Percentiles rank a stretch among this genome's conserved stretches.
phyloP scores from a whole-genome alignment of 306 rosid species.

The Acacia crassicarpa region DNA sequence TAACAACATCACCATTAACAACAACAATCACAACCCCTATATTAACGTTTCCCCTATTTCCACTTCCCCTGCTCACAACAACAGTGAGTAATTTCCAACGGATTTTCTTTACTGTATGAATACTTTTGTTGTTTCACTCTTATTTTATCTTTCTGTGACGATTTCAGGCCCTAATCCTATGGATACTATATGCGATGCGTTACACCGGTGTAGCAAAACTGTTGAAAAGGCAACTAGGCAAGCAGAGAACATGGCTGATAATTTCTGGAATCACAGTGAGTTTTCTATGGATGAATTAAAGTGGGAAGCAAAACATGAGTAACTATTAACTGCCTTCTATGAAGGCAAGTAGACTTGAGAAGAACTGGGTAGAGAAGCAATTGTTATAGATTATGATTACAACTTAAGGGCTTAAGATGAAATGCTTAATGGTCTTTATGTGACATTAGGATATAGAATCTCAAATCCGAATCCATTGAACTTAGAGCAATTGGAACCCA shows the following conservation, averaged over 20 bases:
- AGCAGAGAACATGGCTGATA: constrained; percentile 60
- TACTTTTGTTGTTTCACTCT: constrained; percentile 1
- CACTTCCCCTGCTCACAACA: neutral
- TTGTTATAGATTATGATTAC: neutral
- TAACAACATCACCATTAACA: neutral
- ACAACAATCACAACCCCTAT: neutral
- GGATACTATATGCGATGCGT: constrained; percentile 36
- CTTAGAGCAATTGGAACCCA: neutral
- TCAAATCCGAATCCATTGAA: neutral
- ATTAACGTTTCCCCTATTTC: neutral
- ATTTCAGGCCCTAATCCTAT: constrained; percentile 47
- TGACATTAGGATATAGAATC: neutral
- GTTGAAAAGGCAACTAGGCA: constrained; percentile 58
- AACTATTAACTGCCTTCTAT: neutral
- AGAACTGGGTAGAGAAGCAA: neutral
- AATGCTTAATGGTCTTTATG: neutral
- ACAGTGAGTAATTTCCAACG: neutral
- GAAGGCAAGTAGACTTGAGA: neutral
- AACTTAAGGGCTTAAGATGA: neutral
- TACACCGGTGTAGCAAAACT: constrained; percentile 52
- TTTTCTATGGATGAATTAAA: neutral
- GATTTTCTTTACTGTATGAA: neutral
- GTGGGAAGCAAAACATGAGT: neutral
- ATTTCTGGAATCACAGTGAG: constrained; percentile 75
- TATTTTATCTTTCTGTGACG: neutral